Conservation (phyloP, 306 rosid genomes). For the Trichosanthes cucumerina region DNA sequence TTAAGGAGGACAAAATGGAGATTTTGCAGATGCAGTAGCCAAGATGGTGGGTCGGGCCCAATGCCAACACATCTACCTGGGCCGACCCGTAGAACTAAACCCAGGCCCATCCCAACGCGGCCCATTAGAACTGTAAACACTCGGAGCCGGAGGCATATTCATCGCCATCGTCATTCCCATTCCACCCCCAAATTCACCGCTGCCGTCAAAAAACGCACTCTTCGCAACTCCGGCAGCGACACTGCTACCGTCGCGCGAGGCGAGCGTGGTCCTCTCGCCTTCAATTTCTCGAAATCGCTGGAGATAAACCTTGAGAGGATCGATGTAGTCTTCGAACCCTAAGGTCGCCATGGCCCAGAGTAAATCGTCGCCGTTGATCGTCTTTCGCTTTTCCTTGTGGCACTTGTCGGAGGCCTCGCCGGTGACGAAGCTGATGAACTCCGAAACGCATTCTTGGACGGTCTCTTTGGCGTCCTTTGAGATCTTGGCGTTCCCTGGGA, state of each 20-base stretch:
- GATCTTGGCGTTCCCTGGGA: slow-evolving; percentile 88
- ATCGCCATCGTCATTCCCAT: slow-evolving; percentile 32
- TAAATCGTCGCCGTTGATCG: slow-evolving; percentile 84
- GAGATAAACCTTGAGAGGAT: slow-evolving; percentile 64
- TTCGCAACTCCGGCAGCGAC: neutral
- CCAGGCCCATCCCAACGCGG: slow-evolving; percentile 49
- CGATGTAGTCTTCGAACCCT: slow-evolving; percentile 82
- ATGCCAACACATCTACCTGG: slow-evolving; percentile 9
- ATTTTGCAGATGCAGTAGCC: neutral
- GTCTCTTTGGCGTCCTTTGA: slow-evolving; percentile 89
- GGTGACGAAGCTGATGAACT: slow-evolving; percentile 84
- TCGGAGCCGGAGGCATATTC: slow-evolving; percentile 38
- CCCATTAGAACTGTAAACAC: slow-evolving; percentile 52
- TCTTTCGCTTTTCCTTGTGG: slow-evolving; percentile 83
- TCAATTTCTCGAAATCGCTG: slow-evolving; percentile 77
- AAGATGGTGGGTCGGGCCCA: neutral
- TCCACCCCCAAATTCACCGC: slow-evolving; percentile 12
- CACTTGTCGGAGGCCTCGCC: slow-evolving; percentile 94
- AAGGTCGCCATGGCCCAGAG: slow-evolving; percentile 90
- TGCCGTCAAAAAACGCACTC: slow-evolving; percentile 19
- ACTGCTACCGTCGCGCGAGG: slow-evolving; percentile 33
- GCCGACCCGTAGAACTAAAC: slow-evolving; percentile 32
- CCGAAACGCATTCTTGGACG: slow-evolving; percentile 87
- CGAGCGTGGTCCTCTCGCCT: slow-evolving; percentile 50
- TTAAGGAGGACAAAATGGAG: neutral